phyloP scores from a whole-genome alignment of 129 eudicot species.

The Flaveria sonorensis region DNA sequence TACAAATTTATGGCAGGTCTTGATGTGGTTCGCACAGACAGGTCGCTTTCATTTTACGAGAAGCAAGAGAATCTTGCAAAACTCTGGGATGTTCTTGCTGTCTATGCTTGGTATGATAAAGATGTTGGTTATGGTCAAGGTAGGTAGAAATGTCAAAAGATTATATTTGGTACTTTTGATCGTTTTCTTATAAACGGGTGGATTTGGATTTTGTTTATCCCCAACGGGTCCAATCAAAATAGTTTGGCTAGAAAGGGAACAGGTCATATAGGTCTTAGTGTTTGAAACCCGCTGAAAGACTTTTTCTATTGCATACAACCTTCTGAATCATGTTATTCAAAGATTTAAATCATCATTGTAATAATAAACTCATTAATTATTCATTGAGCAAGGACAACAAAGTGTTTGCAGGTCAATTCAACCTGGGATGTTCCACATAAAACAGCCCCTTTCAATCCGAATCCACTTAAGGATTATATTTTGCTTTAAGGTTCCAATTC shows the following conservation, averaged over 20 bases:
- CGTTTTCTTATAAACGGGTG: background rate
- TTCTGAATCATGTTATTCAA: background rate
- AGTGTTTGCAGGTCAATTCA: background rate
- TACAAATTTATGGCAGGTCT: slow-evolving; percentile 63
- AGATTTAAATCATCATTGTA: background rate
- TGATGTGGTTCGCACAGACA: slow-evolving; percentile 94
- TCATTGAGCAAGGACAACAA: background rate
- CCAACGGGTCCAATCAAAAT: background rate
- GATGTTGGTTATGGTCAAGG: slow-evolving; percentile 99
- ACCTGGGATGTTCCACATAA: background rate
- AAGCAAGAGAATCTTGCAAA: slow-evolving; percentile 84
- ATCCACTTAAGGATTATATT: background rate
- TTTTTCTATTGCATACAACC: background rate
- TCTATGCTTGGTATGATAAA: slow-evolving; percentile 89
- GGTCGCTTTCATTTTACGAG: slow-evolving; percentile 79
- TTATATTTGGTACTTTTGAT: background rate
- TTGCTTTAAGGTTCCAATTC: slow-evolving; percentile 23
- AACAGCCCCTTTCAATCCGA: background rate
- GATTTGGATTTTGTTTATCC: slow-evolving; percentile 1
- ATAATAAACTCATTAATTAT: background rate
- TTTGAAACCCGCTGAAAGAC: background rate
- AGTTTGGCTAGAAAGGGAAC: background rate
- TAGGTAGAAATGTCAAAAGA: slow-evolving; percentile 31
- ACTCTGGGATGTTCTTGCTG: slow-evolving; percentile 96
- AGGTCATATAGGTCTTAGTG: background rate